These are phyloP conservation scores for Macrocybe sp. DNA, from an alignment of 1,284 basidiomycete genomes.

Conservation along the genomic window DNA sequence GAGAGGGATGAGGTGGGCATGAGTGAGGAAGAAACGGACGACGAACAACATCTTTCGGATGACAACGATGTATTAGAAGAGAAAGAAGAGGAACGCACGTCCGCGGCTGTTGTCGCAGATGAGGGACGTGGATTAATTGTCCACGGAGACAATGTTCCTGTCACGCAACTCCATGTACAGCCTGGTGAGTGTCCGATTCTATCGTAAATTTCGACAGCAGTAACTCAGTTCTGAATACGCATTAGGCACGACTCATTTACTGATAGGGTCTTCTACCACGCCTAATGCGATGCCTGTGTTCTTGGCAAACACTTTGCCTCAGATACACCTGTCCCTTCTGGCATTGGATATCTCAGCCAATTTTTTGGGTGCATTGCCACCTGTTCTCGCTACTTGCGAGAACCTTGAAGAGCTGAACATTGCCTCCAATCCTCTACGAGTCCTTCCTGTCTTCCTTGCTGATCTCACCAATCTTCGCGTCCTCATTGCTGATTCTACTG, in stretches of 20 bases:
- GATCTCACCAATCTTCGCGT: slow-evolving; percentile 77
- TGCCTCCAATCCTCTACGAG: slow-evolving; percentile 83
- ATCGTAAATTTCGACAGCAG: slow-evolving; percentile 5
- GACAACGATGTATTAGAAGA: slow-evolving; percentile 50
- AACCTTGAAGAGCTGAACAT: slow-evolving; percentile 93
- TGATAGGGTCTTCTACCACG: slow-evolving; percentile 73
- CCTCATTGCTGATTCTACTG: slow-evolving; percentile 86
- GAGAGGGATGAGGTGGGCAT: slow-evolving; percentile 68
- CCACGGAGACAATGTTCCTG: slow-evolving; percentile 56
- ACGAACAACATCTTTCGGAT: slow-evolving; percentile 44
- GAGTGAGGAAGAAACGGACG: slow-evolving; percentile 72
- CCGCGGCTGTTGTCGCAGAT: slow-evolving; percentile 72
- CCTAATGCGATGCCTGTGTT: slow-evolving; percentile 75
- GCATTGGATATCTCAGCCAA: slow-evolving; percentile 90
- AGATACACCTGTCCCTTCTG: slow-evolving; percentile 72
- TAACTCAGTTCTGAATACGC: slow-evolving; percentile 9
- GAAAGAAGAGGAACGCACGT: slow-evolving; percentile 65
- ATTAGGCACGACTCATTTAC: slow-evolving; percentile 83
- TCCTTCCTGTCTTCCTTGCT: slow-evolving; percentile 79
- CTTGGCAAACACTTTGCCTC: slow-evolving; percentile 63
- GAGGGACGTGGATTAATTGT: slow-evolving; percentile 79
- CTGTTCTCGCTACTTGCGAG: slow-evolving; percentile 70
- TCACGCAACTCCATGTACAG: slow-evolving; percentile 58
- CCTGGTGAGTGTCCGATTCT: slow-evolving; percentile 46
- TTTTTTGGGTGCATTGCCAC: slow-evolving; percentile 77